These are phyloP conservation scores for Stagonosporopsis chrysanthemi DNA, from an alignment of 2,329 filamentous ascomycete species.

Conservation along the genomic window DNA sequence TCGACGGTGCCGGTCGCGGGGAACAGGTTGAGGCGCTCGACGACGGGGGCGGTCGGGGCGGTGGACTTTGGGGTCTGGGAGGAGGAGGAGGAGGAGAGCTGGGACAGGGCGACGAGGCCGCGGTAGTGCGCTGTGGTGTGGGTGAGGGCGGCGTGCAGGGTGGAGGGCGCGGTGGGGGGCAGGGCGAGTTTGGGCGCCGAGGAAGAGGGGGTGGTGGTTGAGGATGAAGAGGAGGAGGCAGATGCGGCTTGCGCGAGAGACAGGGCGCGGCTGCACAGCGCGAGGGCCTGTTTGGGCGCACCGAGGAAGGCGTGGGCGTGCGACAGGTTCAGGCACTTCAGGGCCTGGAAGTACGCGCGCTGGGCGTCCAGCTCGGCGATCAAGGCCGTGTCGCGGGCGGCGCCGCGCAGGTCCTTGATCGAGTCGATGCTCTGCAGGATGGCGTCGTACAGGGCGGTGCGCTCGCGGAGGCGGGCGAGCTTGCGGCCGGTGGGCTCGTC, in stretches of 20 bases:
- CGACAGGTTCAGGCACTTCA: constrained; percentile 88
- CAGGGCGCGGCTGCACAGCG: constrained; percentile 77
- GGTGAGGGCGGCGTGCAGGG: constrained; percentile 68
- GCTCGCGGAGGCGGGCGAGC: constrained; percentile 81
- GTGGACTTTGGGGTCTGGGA: constrained; percentile 53
- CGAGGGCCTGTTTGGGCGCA: constrained; percentile 80
- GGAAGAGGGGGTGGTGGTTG: constrained; percentile 44
- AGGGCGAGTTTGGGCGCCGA: constrained; percentile 67
- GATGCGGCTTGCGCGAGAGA: constrained; percentile 62
- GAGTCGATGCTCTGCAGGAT: constrained; percentile 90
- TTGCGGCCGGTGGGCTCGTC: constrained; percentile 77
- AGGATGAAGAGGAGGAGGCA: not conserved
- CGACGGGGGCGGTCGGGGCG: constrained; percentile 64
- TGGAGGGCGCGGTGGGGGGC: constrained; percentile 63
- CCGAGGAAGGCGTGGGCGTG: constrained; percentile 81
- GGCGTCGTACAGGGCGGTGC: constrained; percentile 88
- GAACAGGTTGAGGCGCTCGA: constrained; percentile 79
- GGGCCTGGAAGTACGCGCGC: constrained; percentile 81
- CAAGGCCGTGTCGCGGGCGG: constrained; percentile 82
- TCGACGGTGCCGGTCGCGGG: constrained; percentile 71
- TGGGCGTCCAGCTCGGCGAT: constrained; percentile 80
- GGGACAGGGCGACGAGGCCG: constrained; percentile 83
- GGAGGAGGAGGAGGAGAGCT: constrained; percentile 61
- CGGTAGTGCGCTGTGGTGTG: constrained; percentile 81
- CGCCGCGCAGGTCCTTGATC: constrained; percentile 86